These are phyloP conservation scores for Kuraishia floccosa DNA, from an alignment of 805 yeast genomes.

Conservation along the genomic window DNA sequence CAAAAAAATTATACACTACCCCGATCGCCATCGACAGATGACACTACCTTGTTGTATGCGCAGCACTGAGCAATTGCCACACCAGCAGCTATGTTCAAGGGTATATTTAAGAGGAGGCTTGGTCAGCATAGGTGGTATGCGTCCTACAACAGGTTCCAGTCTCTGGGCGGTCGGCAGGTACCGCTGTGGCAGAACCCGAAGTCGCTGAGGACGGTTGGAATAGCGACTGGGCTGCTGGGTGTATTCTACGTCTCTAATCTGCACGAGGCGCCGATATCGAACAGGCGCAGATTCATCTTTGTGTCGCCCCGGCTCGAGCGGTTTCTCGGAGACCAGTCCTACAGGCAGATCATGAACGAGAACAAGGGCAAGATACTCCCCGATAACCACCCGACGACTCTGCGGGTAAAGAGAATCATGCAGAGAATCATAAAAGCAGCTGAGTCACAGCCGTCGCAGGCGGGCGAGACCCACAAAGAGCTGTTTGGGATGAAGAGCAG, in stretches of 20 bases:
- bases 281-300: slow-evolving; percentile 62
- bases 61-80: too few species aligned
- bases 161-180: not conserved
- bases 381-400: slow-evolving; percentile 44
- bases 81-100: too few species aligned
- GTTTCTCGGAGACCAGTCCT: slow-evolving; percentile 52
- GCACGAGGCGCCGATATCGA: slow-evolving; percentile 75
- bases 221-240: slow-evolving; percentile 20
- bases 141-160: slow-evolving; percentile 2
- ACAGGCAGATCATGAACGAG: slow-evolving; percentile 46
- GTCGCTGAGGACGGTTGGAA: slow-evolving; percentile 13
- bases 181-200: slow-evolving; percentile 2
- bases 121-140: too few species aligned
- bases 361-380: slow-evolving; percentile 48
- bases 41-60: too few species aligned
- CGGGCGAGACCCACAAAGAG: not conserved
- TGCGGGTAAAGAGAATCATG: slow-evolving; percentile 52
- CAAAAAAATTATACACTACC: too few species aligned
- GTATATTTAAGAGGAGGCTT: too few species aligned
- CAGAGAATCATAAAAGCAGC: slow-evolving; percentile 51
- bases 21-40: too few species aligned
- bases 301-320: slow-evolving; percentile 55
- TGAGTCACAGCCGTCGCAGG: slow-evolving; percentile 14
- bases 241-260: slow-evolving; percentile 39
- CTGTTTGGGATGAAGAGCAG: not conserved